Base-by-base conservation (phyloP, 2,329 filamentous ascomycete species). In the Parasarocladium wereldwijsianum region DNA sequence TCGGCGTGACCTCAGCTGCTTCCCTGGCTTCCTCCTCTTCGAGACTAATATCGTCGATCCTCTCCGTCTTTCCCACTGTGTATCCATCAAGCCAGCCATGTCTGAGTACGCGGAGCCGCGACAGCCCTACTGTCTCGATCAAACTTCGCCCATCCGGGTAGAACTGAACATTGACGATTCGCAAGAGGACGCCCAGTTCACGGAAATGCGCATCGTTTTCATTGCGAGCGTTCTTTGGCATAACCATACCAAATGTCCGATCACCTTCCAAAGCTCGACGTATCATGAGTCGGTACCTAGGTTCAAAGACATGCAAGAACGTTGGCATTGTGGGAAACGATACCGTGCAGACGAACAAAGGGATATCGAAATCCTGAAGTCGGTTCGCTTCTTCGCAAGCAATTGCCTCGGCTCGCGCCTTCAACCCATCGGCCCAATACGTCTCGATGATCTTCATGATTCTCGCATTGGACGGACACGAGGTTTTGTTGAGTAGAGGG, bases 231-330 rank as follows among this genome's bases (percentile, higher is more conserved):
- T 69, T 58, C 40, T 76, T 80, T 37, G 75, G 74, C 44, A 82
- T 66, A 12, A 93, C 66, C 80, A 93, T 93, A 15, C 86, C 86
- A 44, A 94, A 93, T 15, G 72, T 80, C 10, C 70, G 62, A 36
- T 78, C 70, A 0, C 74, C 72, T 37, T 85, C 77, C 31, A 92
- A 58, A 0, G 73, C 78, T 20, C 84, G 70, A 26, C 78, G 68
- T 21, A 93, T 77, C 83, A 93, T 90, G n/a, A 90, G 62, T 6
- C 83, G 72, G 47, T 93, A 93, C 6, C 81, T 69, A n/a, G 82
- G 81, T 49, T 93, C 86, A 45, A 93, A 93, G n/a, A 94, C 70
- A 43, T 92, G 81, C 3, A 93, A 58, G 40, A 90, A 90, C 0
- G 82, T 86, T 0, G 79, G 83, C 70, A 87, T 84, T 2, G 66